Evolutionary conservation across 108 stramenopile genomes (phyloP).

Genomic region (Conticribra weissflogii): DNA sequence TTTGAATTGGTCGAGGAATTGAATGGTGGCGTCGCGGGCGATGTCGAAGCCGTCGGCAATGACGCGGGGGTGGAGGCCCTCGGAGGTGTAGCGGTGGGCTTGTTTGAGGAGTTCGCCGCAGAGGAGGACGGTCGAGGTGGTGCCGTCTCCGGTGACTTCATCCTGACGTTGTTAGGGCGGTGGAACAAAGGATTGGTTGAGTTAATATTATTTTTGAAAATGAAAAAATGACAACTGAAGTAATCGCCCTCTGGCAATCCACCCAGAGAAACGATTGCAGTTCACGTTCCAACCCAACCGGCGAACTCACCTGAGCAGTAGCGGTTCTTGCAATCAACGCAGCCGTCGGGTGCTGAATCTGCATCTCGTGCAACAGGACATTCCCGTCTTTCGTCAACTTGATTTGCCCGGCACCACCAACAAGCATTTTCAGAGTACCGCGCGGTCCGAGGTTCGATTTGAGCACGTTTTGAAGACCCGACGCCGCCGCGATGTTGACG

Average conservation of each 20-base stretch:
- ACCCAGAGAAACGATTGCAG: too few relatives aligned
- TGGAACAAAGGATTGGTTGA: too few relatives aligned
- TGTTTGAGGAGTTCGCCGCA: constrained; percentile 97
- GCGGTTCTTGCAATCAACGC: constrained; percentile 98
- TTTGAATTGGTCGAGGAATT: constrained; percentile 88
- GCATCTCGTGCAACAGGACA: constrained; percentile 99
- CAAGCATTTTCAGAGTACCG: constrained; percentile 99
- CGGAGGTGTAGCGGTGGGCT: constrained; percentile 90
- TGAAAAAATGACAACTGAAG: background rate
- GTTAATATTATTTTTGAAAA: constrained; percentile 3
- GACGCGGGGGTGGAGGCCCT: constrained; percentile 98
- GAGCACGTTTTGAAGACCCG: constrained; percentile 91
- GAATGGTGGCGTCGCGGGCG: constrained; percentile 85
- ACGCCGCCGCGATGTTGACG: constrained; percentile 96
- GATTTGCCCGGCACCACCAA: constrained; percentile 99
- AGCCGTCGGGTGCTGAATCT: constrained; percentile 99
- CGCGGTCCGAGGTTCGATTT: constrained; percentile 95
- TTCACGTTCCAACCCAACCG: background rate
- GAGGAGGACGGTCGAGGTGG: constrained; percentile 95
- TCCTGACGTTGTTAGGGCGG: too few relatives aligned
- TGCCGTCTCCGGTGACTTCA: constrained; percentile 96
- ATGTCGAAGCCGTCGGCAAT: constrained; percentile 96
- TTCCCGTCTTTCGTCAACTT: constrained; percentile 99
- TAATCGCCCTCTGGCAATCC: background rate
- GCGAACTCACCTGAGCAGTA: constrained; percentile 81